Base-by-base conservation (phyloP, 176 grass and related monocot species). In the Dactylis glomerata region DNA sequence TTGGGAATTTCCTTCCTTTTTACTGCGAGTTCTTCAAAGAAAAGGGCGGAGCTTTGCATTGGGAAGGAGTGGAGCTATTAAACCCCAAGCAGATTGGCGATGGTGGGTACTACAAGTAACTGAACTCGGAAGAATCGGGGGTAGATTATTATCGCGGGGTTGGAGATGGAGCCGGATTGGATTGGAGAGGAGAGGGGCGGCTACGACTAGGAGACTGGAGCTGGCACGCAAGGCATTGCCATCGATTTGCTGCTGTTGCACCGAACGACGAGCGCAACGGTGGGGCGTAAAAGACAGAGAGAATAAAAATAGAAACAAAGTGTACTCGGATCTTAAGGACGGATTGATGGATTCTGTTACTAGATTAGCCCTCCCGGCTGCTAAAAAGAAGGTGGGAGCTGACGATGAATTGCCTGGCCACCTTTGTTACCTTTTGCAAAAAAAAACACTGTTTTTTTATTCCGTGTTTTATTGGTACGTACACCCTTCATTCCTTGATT, bases 191-290 rank as follows among this genome's bases (percentile, higher is more conserved):
- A 13, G 32, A 10, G 64, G 30, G 10, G 56, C 16, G 57, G 38
- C 40, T 27, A 83, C 16, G 57, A 26, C 40, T 27, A 83, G 68
- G 82, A 85, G 82, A 84, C 27, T 66, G 82, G 69, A 89, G 69
- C 27, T 55, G 46, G 28, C 77, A 81, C 87, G 76, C 87, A 76
- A 81, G 46, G 76, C 81, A 83, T 72, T 88, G 62, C 58, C 58
- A 74, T 50, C 36, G 65, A 78, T 51, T 80, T 73, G 75, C 56
- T 73, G 75, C 56, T 73, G 81, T 88, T 84, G 87, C 87, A 84
- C 87, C 81, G 56, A 84, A 65, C 46, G 13, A 49, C 46, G 46
- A 49, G 3, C 14, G 46, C 46, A 49, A 49, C 46, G 46, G 46
- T 49, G 13, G 45, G 45, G 4, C 13, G 12, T 2, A 4, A 14